These are phyloP conservation scores for Auricularia sp. DNA, from an alignment of 768 basidiomycete genomes.

Conservation along the genomic window DNA sequence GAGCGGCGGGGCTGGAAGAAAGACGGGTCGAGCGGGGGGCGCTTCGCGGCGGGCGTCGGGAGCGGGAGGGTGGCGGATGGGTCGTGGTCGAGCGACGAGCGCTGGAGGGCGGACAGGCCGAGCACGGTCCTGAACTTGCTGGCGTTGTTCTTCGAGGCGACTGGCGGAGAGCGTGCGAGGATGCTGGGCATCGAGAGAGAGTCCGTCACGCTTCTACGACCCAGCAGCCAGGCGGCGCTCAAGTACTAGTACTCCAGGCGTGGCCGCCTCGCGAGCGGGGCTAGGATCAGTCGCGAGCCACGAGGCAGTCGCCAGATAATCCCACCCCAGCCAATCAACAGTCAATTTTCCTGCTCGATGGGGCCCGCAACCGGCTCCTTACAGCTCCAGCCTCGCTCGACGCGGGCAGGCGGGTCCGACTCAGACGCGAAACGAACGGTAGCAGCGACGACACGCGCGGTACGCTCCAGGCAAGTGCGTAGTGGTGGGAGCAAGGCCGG, in stretches of 20 bases:
- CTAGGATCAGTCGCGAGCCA: background rate
- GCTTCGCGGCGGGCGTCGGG: background rate
- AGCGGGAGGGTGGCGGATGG: slow-evolving; percentile 4
- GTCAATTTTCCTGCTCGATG: no score
- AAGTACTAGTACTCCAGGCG: background rate
- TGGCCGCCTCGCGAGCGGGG: background rate
- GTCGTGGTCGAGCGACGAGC: slow-evolving; percentile 3
- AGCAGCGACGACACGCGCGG: no score
- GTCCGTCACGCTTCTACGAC: background rate
- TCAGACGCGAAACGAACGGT: no score
- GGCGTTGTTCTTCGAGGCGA: slow-evolving; percentile 1
- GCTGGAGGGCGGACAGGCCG: slow-evolving; percentile 6
- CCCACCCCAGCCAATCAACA: background rate
- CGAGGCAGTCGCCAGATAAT: background rate
- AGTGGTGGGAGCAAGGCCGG: no score
- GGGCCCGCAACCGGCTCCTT: no score
- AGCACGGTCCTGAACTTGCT: slow-evolving; percentile 10
- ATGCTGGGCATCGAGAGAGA: background rate
- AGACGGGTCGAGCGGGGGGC: slow-evolving; percentile 1
- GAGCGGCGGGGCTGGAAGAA: slow-evolving; percentile 1
- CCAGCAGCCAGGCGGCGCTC: background rate
- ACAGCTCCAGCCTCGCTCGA: no score
- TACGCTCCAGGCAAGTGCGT: no score
- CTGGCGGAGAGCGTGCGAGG: background rate
- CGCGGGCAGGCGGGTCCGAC: no score